Conservation (phyloP, 805 yeast species). For the Blastobotrys attinorum region DNA sequence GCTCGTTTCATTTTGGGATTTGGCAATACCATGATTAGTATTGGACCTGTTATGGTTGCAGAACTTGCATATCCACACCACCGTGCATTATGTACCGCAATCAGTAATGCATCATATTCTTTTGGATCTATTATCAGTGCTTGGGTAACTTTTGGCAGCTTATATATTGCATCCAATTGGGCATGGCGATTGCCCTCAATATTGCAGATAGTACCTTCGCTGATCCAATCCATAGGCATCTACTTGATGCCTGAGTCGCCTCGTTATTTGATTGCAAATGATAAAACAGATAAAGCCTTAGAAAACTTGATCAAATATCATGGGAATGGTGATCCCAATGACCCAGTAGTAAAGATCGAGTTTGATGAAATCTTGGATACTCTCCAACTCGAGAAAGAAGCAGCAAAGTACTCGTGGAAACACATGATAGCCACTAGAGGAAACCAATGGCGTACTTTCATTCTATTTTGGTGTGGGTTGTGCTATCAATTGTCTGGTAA, state of each 20-base stretch:
- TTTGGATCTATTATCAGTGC: slow-evolving; percentile 47
- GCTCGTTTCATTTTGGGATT: slow-evolving; percentile 70
- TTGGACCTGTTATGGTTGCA: slow-evolving; percentile 21
- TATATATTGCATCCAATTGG: slow-evolving; percentile 12
- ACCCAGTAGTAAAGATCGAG: slow-evolving; percentile 5
- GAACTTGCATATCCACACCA: slow-evolving; percentile 45
- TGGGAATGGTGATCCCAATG: slow-evolving; percentile 6
- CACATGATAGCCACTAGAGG: slow-evolving; percentile 8
- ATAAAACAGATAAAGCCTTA: slow-evolving; percentile 7
- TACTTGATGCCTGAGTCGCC: slow-evolving; percentile 15
- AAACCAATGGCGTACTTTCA: slow-evolving; percentile 4
- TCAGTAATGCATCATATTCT: slow-evolving; percentile 47
- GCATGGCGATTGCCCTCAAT: slow-evolving; percentile 33
- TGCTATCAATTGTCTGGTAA: slow-evolving; percentile 12
- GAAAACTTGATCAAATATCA: slow-evolving; percentile 7
- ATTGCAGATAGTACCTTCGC: slow-evolving; percentile 33
- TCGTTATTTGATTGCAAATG: slow-evolving; percentile 9
- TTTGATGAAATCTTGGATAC: slow-evolving; percentile 7
- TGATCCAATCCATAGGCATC: slow-evolving; percentile 22
- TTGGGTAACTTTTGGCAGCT: slow-evolving; percentile 43
- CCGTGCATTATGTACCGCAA: slow-evolving; percentile 35
- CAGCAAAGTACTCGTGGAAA: slow-evolving; percentile 3
- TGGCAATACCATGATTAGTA: slow-evolving; percentile 28
- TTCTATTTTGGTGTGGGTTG: slow-evolving; percentile 9
- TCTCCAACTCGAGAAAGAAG: slow-evolving; percentile 1